phyloP scores from a whole-genome alignment of 78 protist species.

The Protostelium mycophagum region DNA sequence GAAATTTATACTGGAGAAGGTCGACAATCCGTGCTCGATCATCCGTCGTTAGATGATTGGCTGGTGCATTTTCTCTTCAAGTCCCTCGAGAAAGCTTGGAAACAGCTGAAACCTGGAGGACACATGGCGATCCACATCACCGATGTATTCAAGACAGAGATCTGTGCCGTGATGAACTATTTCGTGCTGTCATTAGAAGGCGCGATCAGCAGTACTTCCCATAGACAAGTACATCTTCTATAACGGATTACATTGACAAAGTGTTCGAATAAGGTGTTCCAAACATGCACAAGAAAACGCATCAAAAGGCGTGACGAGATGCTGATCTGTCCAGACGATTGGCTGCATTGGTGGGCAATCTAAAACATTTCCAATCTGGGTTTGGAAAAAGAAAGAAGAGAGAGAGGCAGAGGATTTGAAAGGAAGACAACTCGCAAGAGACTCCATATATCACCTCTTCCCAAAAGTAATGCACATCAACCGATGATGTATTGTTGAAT shows the following conservation, averaged over 20 bases:
- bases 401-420: background rate
- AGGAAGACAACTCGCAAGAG: background rate
- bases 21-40: conserved; percentile 8
- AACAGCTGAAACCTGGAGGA: conserved; percentile 13
- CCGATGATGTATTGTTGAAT: no score
- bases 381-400: background rate
- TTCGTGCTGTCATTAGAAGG: background rate
- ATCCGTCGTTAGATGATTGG: conserved; percentile 12
- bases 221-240: background rate
- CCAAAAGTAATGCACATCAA: background rate
- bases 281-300: background rate
- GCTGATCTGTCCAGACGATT: no score
- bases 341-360: background rate
- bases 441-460: background rate
- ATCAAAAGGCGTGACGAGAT: no score
- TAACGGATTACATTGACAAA: background rate
- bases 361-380: background rate
- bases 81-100: conserved; percentile 2
- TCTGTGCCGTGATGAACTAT: conserved; percentile 9
- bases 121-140: conserved; percentile 24
- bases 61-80: conserved; percentile 1
- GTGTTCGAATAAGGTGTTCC: background rate
- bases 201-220: background rate
- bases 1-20: conserved; percentile 13
- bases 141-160: background rate